These are phyloP conservation scores for Chlorella sp. DNA, from an alignment of 139 green algal genomes.

Conservation along the genomic window DNA sequence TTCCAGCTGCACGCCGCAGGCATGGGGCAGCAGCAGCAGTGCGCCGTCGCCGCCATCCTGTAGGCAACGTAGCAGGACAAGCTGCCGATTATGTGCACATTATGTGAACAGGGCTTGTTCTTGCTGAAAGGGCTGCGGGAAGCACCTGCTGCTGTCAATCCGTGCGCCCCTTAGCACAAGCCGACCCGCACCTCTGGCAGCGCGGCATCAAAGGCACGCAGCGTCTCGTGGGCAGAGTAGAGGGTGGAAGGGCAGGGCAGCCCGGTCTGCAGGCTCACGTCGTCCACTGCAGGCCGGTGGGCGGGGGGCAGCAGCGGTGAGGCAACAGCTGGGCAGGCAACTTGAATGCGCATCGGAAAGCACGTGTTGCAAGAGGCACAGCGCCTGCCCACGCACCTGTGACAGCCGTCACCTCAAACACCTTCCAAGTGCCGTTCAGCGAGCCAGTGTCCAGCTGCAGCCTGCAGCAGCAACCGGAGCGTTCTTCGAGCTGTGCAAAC, in stretches of 20 bases:
- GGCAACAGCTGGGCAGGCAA: too few species aligned
- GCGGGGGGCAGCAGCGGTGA: too few species aligned
- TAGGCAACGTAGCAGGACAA: too few species aligned
- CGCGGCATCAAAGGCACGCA: background rate
- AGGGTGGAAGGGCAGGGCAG: conserved; percentile 24
- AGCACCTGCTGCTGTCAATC: too few species aligned
- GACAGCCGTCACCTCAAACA: conserved; percentile 55
- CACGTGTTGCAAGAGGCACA: too few species aligned
- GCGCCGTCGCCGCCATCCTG: conserved; percentile 18
- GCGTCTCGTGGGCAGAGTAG: conserved; percentile 31
- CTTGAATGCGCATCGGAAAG: too few species aligned
- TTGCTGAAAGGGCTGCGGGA: too few species aligned
- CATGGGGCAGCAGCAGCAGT: conserved; percentile 42
- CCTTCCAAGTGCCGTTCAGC: conserved; percentile 52
- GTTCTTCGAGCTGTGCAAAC: background rate
- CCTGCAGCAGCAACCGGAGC: background rate
- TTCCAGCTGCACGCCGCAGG: conserved; percentile 34
- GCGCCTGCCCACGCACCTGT: conserved; percentile 17
- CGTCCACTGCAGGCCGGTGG: conserved; percentile 31
- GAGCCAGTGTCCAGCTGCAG: background rate
- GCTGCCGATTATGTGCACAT: too few species aligned
- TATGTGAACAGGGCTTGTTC: too few species aligned
- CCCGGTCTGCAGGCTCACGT: conserved; percentile 43
- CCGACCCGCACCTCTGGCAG: background rate
- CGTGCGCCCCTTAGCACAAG: background rate